phyloP scores from a whole-genome alignment of 257 asterid genomes.

The Plantago major region DNA sequence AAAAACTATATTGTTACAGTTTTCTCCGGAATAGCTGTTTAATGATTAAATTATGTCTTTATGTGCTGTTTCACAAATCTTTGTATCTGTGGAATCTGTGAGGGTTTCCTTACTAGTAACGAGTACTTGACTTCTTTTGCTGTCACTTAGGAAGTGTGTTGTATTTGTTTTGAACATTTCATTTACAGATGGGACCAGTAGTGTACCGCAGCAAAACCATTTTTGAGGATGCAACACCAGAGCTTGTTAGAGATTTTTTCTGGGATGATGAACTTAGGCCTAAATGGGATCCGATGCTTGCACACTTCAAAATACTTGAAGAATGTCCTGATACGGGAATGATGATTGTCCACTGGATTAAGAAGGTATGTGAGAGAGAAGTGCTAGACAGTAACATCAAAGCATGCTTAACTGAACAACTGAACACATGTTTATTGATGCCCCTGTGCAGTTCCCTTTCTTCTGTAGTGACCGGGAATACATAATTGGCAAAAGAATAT shows the following conservation, averaged over 20 bases:
- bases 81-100: background rate
- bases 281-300: conserved; percentile 91
- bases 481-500: conserved; percentile 55
- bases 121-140: background rate
- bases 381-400: background rate
- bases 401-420: conserved; percentile 7
- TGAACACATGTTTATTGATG: conserved; percentile 13
- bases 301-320: conserved; percentile 58
- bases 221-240: conserved; percentile 88
- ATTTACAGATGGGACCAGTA: conserved; percentile 60
- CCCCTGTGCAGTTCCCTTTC: conserved; percentile 72
- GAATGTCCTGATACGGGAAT: conserved; percentile 62
- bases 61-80: conserved; percentile 3
- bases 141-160: no score
- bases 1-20: no score
- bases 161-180: conserved; percentile 18
- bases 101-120: no score
- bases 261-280: conserved; percentile 95
- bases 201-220: conserved; percentile 70
- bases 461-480: conserved; percentile 79
- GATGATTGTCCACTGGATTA: conserved; percentile 81
- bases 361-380: conserved; percentile 56
- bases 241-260: conserved; percentile 82
- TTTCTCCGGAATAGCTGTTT: no score
- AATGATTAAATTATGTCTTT: conserved; percentile 8